phyloP scores from a whole-genome alignment of 345 rosid genomes.

The Isatis tinctoria region DNA sequence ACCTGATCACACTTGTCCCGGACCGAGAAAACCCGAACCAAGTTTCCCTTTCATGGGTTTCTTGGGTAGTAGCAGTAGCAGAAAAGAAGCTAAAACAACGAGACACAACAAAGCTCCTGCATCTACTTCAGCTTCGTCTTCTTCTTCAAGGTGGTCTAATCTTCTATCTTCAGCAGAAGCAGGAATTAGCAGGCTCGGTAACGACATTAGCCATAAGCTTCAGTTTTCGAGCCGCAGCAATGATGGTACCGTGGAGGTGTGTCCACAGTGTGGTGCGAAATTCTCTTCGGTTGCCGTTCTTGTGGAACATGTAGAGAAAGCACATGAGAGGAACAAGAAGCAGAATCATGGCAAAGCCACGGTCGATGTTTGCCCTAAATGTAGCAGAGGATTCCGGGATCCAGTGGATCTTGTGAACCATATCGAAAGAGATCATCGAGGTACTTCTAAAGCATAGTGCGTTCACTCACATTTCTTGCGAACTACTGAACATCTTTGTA shows the following conservation, averaged over 20 bases:
- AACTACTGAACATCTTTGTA: neutral
- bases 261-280: constrained; percentile 76
- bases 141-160: constrained; percentile 69
- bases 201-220: constrained; percentile 61
- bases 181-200: constrained; percentile 56
- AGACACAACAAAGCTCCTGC: constrained; percentile 29
- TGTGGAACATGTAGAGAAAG: constrained; percentile 65
- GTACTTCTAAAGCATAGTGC: constrained; percentile 64
- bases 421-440: constrained; percentile 83
- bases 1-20: constrained; percentile 76
- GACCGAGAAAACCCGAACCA: constrained; percentile 55
- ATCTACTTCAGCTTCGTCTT: constrained; percentile 30
- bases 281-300: constrained; percentile 55
- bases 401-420: constrained; percentile 85
- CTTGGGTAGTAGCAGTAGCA: constrained; percentile 36
- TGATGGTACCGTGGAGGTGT: constrained; percentile 41
- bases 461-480: neutral
- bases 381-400: constrained; percentile 84
- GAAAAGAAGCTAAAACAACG: constrained; percentile 41
- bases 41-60: constrained; percentile 50
- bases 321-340: constrained; percentile 52
- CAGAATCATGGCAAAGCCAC: constrained; percentile 51
- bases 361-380: constrained; percentile 84
- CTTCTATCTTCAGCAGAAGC: constrained; percentile 81
- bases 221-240: constrained; percentile 47